Conservation (phyloP, 2,329 filamentous ascomycete species). For the Graphium sp. region DNA sequence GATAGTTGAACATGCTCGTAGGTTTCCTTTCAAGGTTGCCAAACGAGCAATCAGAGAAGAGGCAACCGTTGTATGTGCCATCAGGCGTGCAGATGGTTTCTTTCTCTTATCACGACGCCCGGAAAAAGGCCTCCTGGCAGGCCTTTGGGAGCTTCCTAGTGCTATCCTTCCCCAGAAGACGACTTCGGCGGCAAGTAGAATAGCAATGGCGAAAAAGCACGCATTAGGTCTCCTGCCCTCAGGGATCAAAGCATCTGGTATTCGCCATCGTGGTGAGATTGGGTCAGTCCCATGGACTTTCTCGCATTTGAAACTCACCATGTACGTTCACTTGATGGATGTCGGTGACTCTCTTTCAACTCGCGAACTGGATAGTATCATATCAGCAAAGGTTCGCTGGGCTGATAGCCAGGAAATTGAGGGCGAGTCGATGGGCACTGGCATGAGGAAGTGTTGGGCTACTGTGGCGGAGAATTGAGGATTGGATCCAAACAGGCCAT, state of each 20-base stretch:
- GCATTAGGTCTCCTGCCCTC: constrained; percentile 13
- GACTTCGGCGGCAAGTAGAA: constrained; percentile 13
- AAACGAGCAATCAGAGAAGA: constrained; percentile 36
- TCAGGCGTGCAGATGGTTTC: constrained; percentile 20
- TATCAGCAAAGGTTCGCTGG: constrained; percentile 16
- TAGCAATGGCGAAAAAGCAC: constrained; percentile 17
- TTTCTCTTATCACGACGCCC: constrained; percentile 34
- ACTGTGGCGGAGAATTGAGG: constrained; percentile 15
- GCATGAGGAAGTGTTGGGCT: constrained; percentile 40
- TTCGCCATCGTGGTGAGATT: constrained; percentile 22
- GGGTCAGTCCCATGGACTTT: constrained; percentile 39
- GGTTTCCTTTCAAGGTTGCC: constrained; percentile 30
- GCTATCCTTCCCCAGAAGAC: constrained; percentile 12
- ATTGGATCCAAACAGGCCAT: background rate
- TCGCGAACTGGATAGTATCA: too few species aligned
- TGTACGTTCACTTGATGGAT: constrained; percentile 31
- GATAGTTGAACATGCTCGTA: constrained; percentile 25
- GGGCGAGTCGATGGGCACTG: constrained; percentile 36
- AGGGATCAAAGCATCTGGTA: too few species aligned
- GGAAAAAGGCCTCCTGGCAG: constrained; percentile 33
- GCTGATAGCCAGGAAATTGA: constrained; percentile 22
- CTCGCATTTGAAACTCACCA: constrained; percentile 36
- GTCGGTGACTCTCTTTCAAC: constrained; percentile 4
- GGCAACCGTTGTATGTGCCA: constrained; percentile 34
- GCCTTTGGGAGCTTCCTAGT: constrained; percentile 40